These are phyloP conservation scores for Porodaedalea pini DNA, from an alignment of 1,284 basidiomycete species.

Conservation along the genomic window DNA sequence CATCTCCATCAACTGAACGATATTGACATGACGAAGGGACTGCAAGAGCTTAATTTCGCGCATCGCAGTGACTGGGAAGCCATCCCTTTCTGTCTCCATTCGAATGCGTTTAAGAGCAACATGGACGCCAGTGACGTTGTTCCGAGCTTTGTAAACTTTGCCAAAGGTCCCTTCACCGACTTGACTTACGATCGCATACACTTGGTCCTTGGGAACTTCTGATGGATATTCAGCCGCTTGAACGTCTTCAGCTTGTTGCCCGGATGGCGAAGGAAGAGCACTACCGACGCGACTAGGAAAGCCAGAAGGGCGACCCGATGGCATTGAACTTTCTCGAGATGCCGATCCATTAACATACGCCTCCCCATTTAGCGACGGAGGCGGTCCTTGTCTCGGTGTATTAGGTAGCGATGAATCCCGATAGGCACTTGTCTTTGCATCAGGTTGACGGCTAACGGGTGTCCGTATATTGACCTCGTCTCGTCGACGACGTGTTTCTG, in stretches of 20 bases:
- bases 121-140: constrained; percentile 67
- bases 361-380: background rate
- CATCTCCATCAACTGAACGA: constrained; percentile 93
- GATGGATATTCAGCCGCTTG: background rate
- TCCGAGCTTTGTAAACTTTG: constrained; percentile 97
- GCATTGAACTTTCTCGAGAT: constrained; percentile 6
- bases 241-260: constrained; percentile 3
- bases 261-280: constrained; percentile 5
- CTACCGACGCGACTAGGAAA: background rate
- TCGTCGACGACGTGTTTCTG: background rate
- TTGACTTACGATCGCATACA: constrained; percentile 89
- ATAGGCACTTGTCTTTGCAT: background rate
- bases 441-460: background rate
- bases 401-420: background rate
- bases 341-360: background rate
- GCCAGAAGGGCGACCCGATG: constrained; percentile 1
- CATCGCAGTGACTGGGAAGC: constrained; percentile 98
- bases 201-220: constrained; percentile 42
- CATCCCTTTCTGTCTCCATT: constrained; percentile 97
- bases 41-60: constrained; percentile 98
- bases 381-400: constrained; percentile 2
- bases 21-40: constrained; percentile 83
- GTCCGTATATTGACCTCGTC: background rate
- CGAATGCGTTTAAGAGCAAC: constrained; percentile 97
- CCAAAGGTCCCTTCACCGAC: constrained; percentile 99